phyloP scores from a whole-genome alignment of 1,284 basidiomycete genomes.

The Papiliotrema flavescens region DNA sequence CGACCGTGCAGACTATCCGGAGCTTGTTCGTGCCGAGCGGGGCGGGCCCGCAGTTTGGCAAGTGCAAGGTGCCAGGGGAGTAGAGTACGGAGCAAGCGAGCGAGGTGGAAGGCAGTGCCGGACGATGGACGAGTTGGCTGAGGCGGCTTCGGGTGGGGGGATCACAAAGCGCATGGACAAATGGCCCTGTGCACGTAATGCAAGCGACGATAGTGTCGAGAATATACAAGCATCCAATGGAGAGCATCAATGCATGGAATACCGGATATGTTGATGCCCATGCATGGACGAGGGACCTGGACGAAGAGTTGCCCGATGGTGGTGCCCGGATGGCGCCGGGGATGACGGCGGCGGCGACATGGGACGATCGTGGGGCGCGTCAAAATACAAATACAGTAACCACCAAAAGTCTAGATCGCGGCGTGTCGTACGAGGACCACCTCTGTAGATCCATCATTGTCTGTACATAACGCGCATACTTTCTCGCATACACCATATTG shows the following conservation, averaged over 20 bases:
- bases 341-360: neutral
- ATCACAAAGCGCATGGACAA: neutral
- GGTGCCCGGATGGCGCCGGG: neutral
- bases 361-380: neutral
- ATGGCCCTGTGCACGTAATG: neutral
- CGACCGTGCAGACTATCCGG: conserved; percentile 51
- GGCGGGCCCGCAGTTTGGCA: conserved; percentile 33
- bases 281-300: no score
- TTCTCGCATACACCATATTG: no score
- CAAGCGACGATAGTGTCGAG: neutral
- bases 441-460: neutral
- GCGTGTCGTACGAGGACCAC: no score
- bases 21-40: conserved; percentile 34
- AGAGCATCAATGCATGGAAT: neutral
- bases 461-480: neutral
- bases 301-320: no score
- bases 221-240: neutral
- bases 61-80: conserved; percentile 34
- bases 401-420: neutral
- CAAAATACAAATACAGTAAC: neutral
- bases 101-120: neutral
- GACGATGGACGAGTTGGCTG: neutral
- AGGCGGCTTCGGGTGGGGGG: neutral
- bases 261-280: no score
- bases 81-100: neutral